A percentile compares a stretch with the other conserved stretches of the same genome.
These are phyloP conservation scores for Elsinoe fawcettii DNA, from an alignment of 2,329 filamentous ascomycete species.

Conservation along the genomic window DNA sequence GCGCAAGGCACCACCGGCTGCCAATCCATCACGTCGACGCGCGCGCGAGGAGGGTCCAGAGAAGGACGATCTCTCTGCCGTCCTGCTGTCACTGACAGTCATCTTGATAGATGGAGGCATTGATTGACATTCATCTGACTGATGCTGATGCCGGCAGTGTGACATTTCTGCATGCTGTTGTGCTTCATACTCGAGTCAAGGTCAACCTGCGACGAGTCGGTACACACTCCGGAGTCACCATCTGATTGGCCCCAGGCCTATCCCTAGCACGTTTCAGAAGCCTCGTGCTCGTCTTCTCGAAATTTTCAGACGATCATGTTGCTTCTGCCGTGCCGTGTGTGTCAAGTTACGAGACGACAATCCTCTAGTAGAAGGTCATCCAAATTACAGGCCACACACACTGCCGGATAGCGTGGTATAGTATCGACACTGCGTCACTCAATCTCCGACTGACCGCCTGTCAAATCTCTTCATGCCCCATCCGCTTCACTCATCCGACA, in stretches of 20 bases:
- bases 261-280: conserved; percentile 2
- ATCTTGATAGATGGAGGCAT: neutral
- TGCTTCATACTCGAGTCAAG: neutral
- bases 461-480: neutral
- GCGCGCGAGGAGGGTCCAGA: neutral
- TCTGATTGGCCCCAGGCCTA: neutral
- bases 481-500: neutral
- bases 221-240: neutral
- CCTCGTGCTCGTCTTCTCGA: conserved; percentile 11
- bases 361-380: neutral
- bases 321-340: conserved; percentile 2
- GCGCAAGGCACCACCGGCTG: neutral
- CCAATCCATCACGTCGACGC: conserved; percentile 8
- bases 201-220: conserved; percentile 6
- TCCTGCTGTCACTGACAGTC: neutral
- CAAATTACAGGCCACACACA: neutral
- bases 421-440: neutral
- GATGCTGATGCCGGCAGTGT: neutral
- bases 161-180: neutral
- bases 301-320: conserved; percentile 7
- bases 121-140: neutral
- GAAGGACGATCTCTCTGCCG: neutral
- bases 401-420: neutral
- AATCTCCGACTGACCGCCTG: neutral
- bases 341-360: neutral